A percentile compares a stretch with the other conserved stretches of the same genome.
phyloP scores from a whole-genome alignment of 345 rosid species.

The Lepidium africanum region DNA sequence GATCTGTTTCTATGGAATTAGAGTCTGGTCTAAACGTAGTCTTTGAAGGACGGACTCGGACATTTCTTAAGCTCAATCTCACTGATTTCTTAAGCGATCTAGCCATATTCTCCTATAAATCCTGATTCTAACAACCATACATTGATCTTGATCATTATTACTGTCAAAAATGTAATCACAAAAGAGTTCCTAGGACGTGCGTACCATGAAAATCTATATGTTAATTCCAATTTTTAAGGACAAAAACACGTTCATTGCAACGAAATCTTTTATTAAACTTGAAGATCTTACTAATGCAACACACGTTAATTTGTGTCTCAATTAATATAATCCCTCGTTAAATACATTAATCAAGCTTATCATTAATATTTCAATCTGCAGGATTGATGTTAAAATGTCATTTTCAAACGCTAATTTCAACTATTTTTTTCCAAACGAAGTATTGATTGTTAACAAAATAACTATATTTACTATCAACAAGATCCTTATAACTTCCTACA shows the following conservation, averaged over 20 bases:
- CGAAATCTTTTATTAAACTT: neutral
- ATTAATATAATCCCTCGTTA: neutral
- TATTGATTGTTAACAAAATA: too few species aligned
- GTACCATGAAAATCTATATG: slow-evolving; percentile 1
- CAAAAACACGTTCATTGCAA: neutral
- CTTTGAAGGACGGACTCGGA: slow-evolving; percentile 33
- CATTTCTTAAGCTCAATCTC: slow-evolving; percentile 30
- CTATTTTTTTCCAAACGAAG: too few species aligned
- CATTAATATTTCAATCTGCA: too few species aligned
- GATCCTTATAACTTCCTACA: too few species aligned
- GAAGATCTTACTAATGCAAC: neutral
- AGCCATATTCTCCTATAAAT: slow-evolving; percentile 10
- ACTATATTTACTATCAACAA: too few species aligned
- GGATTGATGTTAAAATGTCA: too few species aligned
- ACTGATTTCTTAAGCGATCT: slow-evolving; percentile 39
- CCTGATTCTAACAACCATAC: neutral
- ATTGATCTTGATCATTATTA: neutral
- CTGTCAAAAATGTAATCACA: neutral
- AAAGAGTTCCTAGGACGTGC: slow-evolving; percentile 18
- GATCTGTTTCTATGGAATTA: slow-evolving; percentile 30
- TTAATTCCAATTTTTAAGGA: neutral
- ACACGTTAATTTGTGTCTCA: neutral
- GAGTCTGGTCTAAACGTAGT: slow-evolving; percentile 26
- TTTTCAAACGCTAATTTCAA: too few species aligned
- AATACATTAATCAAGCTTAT: neutral